These are phyloP conservation scores for Pestalotiopsis sp. DNA, from an alignment of 2,329 filamentous ascomycete genomes.

Conservation along the genomic window DNA sequence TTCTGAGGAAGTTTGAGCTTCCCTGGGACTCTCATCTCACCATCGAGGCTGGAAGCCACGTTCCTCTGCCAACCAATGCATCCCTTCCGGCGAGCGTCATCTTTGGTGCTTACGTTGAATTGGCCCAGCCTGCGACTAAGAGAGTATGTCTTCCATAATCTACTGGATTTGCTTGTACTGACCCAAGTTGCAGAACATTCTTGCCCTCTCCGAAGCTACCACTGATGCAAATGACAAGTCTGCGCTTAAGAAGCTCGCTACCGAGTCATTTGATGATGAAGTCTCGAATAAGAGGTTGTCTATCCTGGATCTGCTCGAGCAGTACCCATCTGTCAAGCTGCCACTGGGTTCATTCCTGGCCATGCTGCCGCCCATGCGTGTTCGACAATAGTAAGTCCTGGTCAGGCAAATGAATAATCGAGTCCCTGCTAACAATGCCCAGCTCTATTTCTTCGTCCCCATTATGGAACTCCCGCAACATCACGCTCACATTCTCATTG, in stretches of 20 bases:
- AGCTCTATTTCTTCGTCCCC: conserved; percentile 58
- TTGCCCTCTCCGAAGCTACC: conserved; percentile 47
- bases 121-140: conserved; percentile 59
- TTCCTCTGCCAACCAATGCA: conserved; percentile 42
- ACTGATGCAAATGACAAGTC: conserved; percentile 43
- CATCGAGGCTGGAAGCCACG: conserved; percentile 41
- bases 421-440: background rate
- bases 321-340: conserved; percentile 41
- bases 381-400: conserved; percentile 50
- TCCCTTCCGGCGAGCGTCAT: conserved; percentile 55
- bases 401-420: too few species aligned
- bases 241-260: conserved; percentile 39
- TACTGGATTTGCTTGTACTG: background rate
- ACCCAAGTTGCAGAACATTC: conserved; percentile 36
- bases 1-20: conserved; percentile 56
- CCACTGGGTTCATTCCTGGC: conserved; percentile 42
- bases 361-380: conserved; percentile 64
- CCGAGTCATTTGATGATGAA: conserved; percentile 28
- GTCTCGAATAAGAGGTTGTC: conserved; percentile 21
- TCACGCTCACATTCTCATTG: conserved; percentile 57
- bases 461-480: conserved; percentile 37
- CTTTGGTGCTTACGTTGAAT: conserved; percentile 59
- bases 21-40: conserved; percentile 60
- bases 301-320: conserved; percentile 26
- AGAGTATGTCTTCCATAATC: conserved; percentile 29